Base-by-base conservation (phyloP, 2,329 filamentous ascomycete species). In the Colletotrichum kahawae region DNA sequence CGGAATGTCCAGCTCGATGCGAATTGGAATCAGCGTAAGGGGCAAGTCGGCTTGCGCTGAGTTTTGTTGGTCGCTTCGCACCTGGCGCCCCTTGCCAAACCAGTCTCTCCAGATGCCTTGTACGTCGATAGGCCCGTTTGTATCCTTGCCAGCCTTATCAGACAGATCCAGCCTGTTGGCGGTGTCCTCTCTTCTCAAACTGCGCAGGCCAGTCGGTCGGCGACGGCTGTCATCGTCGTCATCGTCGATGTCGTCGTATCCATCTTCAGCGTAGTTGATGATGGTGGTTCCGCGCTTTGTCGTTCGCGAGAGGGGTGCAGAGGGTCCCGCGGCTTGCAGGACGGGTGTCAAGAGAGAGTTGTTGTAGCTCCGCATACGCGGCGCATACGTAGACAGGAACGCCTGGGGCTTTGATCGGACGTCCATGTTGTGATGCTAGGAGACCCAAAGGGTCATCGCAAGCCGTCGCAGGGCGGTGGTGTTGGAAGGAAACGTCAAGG, bases 241-340 rank as follows among this genome's bases (percentile, higher is more conserved):
- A 71, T 93, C 91, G 48, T 92, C 91, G 72, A 91, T 84, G 80
- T 96, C 95, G 78, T 98, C 96, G 81, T 93, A 98, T 62, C 96
- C 96, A 83, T 98, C 96, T 83, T 99, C 97, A 29, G 97, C 96
- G 82, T 99, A 99, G 86, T 98, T 99, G 85, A 98, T 97, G 77
- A 96, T 95, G 38, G 95, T 97, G 3, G 97, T 98, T 73, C 97
- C 97, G 84, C 97, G 94, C 88, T 99, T 98, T 10, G 97, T 98
- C n/a, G 95, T 98, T 82, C 96, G 92, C 79, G 95, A 90, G 75
- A 91, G 87, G 51, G 93, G 91, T 29, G 92, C 93, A 4, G 91
- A 84, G n/a, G 91, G 90, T 34, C 57, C 57, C 72, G 88, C 88
- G 77, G 92, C 92, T 70, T 94, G 94, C 76, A 96, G 91, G 77